Base-by-base conservation (phyloP, 352 stramenopile species). In the Phytophthora megakarya region DNA sequence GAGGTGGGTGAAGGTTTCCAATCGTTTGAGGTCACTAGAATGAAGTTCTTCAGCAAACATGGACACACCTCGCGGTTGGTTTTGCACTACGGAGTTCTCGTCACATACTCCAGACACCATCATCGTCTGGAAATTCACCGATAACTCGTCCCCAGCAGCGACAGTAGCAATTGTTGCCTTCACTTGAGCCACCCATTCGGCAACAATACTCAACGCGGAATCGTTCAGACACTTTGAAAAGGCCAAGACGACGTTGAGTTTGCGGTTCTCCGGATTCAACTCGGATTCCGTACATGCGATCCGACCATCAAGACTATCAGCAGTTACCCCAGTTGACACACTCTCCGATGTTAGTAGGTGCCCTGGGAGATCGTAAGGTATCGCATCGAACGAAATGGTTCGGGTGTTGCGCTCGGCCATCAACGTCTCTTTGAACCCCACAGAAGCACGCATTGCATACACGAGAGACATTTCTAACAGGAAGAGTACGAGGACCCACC, bases 1-100 rank as follows among this genome's bases (percentile, higher is more conserved):
- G 13, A 76, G 73, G 38, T 59, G 37, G 18, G 65, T 48, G 52
- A 85, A 82, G 5, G 62, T 56, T 40, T 76, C 59, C 21, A 86
- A 46, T 2, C 73, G 67, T 15, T 74, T 67, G 15, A 76, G 26
- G 13, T 80, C 76, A 18, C 35, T 48, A 21, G 60, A 44, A 0
- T 60, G 51, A 12, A 74, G 53, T 5, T 68, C 42, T 22, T 74
- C 30, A 15, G 57, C 52, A 12, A 54, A 32, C 23, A 72, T n/a
- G n/a, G 30, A 35, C 10, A 35, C 13, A 35, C 30, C 13, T 11
- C 8, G 30, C 13, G 30, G 30, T 35, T 35, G 30, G 8, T 35
- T 35, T 11, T 11, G 3, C 3, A 35, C 1, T 35, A 11, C 2
- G 3, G 30, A 15, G 8, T 35, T 35, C 4, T 35, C 30, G 13